Conservation (phyloP, 2,329 filamentous ascomycete species). For the Penicillium nordicum region DNA sequence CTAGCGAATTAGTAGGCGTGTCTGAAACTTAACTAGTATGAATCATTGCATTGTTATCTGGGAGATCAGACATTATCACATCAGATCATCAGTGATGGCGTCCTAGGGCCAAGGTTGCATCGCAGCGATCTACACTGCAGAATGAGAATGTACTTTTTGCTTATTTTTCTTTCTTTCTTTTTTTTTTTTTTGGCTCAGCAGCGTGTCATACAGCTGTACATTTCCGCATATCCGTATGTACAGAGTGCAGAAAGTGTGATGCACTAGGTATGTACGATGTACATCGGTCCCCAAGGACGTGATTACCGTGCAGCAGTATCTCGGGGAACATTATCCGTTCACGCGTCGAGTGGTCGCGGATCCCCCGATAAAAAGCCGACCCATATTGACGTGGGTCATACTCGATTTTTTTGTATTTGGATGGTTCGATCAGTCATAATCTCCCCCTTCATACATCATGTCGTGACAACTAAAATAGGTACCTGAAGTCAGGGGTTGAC, state of each 20-base stretch:
- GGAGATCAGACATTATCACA: not conserved
- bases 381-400: conserved; percentile 9
- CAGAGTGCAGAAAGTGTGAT: not conserved
- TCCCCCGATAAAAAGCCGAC: conserved; percentile 13
- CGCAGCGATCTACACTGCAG: conserved; percentile 9
- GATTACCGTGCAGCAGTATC: conserved; percentile 9
- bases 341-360: conserved; percentile 19
- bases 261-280: not conserved
- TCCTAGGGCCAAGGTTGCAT: not conserved
- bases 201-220: conserved; percentile 6
- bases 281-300: not conserved
- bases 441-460: conserved; percentile 6
- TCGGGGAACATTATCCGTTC: conserved; percentile 16
- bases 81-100: not conserved
- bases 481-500: conserved; percentile 18
- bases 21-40: not conserved
- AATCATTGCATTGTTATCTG: conserved; percentile 3
- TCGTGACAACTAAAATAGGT: conserved; percentile 7
- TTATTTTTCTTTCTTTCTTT: not conserved
- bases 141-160: conserved; percentile 5
- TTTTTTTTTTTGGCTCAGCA: not conserved
- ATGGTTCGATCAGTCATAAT: conserved; percentile 16
- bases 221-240: not conserved
- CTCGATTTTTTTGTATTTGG: conserved; percentile 6
- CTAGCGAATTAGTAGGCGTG: not conserved